Base-by-base conservation (phyloP, 768 basidiomycete species). In the Psilocybe cubensis region DNA sequence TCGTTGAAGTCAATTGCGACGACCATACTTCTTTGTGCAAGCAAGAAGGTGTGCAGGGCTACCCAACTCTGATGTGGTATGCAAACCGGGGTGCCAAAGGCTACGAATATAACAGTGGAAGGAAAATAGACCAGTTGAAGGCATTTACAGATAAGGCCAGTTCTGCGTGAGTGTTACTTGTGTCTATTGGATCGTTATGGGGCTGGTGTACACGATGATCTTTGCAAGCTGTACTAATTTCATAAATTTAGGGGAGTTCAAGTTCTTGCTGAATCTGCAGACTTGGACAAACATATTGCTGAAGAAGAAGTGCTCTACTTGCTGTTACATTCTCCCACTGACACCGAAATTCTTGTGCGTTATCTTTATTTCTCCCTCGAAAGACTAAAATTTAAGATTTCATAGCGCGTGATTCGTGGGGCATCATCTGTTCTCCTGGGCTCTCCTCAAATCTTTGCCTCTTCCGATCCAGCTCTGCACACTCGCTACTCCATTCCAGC, bases 1-100 rank as follows among this genome's bases (percentile, higher is more conserved):
- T 99, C 8, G 94, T 87, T 2, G 87, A 96, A 59, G 88, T 99
- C 12, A 85, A 99, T 67, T 99, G 96, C 66, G 96, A 98, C 17
- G 84, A 78, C 0, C 76, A 95, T 63, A 75, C 78, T 40, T 70
- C 78, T 0, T 67, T 95, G 4, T 99, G 96, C 72, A 75, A 78
- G 43, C 65, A 73, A 11, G 79, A 94, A 54, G 81, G 79, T 2
- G 80, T 99, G 17, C 68, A 80, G 25, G 94, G 93, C 1, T 99
- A 92, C 71, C 96, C 96, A 0, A 92, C 89, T 47, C 75, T 98
- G 40, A 73, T 85, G 41, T 89, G 89, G 77, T 91, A 83, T 11
- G 68, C 69, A 0, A 80, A 82, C 9, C 87, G 82, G 3, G 71
- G 76, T 3, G 46, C n/a, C 27, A 48, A 46, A n/a, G 45, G 45